Conservation (phyloP, 2,329 filamentous ascomycete species). For the Chaetomium olivaceum region DNA sequence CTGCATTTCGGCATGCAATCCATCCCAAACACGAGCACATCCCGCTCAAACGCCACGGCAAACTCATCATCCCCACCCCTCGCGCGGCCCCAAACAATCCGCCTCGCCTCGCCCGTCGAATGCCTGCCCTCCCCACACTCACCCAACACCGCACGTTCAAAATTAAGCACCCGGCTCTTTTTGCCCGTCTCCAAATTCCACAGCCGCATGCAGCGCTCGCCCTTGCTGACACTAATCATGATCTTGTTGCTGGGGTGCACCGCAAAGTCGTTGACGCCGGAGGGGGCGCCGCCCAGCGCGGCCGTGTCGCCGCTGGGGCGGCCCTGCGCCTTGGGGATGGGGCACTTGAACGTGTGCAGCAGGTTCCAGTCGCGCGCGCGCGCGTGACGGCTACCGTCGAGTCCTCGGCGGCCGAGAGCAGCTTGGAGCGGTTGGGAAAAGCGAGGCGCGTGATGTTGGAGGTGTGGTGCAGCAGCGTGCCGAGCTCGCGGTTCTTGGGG, state of each 20-base stretch:
- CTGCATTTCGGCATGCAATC: slow-evolving; percentile 80
- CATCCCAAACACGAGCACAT: slow-evolving; percentile 81
- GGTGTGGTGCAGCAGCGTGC: slow-evolving; percentile 81
- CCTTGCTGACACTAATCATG: slow-evolving; percentile 88
- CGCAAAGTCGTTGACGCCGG: slow-evolving; percentile 92
- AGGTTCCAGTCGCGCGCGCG: slow-evolving; percentile 85
- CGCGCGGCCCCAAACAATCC: slow-evolving; percentile 74
- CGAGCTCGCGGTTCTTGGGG: slow-evolving; percentile 82
- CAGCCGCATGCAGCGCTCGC: slow-evolving; percentile 86
- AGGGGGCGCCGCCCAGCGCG: slow-evolving; percentile 73
- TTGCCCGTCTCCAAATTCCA: slow-evolving; percentile 98
- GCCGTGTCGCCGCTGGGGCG: slow-evolving; percentile 90
- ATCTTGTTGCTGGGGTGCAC: slow-evolving; percentile 96
- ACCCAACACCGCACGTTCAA: slow-evolving; percentile 69
- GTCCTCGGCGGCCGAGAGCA: slow-evolving; percentile 86
- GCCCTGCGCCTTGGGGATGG: slow-evolving; percentile 75
- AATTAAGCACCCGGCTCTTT: slow-evolving; percentile 90
- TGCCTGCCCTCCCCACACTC: slow-evolving; percentile 76
- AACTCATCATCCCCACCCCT: slow-evolving; percentile 77
- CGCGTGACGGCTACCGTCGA: slow-evolving; percentile 86
- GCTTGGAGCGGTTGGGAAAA: slow-evolving; percentile 84
- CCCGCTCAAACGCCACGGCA: slow-evolving; percentile 84
- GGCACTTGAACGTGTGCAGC: slow-evolving; percentile 84
- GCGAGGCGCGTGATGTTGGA: slow-evolving; percentile 75
- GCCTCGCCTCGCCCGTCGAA: slow-evolving; percentile 77